Evolutionary conservation across 2,329 filamentous ascomycete genomes (phyloP).

Genomic region (Xylaria sp.): DNA sequence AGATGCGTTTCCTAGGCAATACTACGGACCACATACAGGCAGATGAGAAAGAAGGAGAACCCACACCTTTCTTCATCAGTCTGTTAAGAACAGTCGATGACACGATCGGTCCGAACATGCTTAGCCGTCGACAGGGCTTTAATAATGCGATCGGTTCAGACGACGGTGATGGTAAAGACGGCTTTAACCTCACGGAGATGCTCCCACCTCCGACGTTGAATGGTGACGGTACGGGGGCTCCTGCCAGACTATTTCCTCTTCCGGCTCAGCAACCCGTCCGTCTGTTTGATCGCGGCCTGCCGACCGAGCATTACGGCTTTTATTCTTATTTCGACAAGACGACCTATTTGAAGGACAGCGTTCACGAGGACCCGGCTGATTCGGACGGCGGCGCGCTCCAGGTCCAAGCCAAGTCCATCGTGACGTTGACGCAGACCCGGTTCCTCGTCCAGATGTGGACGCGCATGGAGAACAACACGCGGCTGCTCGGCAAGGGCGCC

Average conservation of each 20-base stretch:
- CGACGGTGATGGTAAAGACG: constrained; percentile 28
- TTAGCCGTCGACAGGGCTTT: constrained; percentile 35
- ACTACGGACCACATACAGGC: constrained; percentile 76
- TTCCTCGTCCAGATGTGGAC: constrained; percentile 71
- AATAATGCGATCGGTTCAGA: constrained; percentile 30
- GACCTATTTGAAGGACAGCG: constrained; percentile 66
- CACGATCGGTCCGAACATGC: constrained; percentile 33
- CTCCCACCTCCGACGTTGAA: constrained; percentile 68
- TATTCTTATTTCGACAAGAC: constrained; percentile 90
- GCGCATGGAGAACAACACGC: constrained; percentile 47
- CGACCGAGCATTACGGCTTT: constrained; percentile 89
- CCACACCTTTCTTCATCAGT: constrained; percentile 86
- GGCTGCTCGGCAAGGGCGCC: constrained; percentile 39
- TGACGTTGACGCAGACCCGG: constrained; percentile 63
- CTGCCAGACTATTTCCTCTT: constrained; percentile 72
- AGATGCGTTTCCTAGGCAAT: constrained; percentile 81
- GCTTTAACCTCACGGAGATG: constrained; percentile 51
- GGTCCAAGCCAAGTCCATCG: constrained; percentile 56
- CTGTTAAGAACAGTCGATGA: constrained; percentile 37
- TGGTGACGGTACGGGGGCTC: constrained; percentile 70
- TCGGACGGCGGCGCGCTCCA: constrained; percentile 57
- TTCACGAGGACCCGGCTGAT: constrained; percentile 46
- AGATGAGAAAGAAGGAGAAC: constrained; percentile 75
- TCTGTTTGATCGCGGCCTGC: constrained; percentile 79
- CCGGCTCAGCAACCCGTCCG: constrained; percentile 77